Percentiles rank a stretch among this genome's conserved stretches.
phyloP scores from a whole-genome alignment of 2,329 filamentous ascomycete genomes.

The Alternaria ethzedia region DNA sequence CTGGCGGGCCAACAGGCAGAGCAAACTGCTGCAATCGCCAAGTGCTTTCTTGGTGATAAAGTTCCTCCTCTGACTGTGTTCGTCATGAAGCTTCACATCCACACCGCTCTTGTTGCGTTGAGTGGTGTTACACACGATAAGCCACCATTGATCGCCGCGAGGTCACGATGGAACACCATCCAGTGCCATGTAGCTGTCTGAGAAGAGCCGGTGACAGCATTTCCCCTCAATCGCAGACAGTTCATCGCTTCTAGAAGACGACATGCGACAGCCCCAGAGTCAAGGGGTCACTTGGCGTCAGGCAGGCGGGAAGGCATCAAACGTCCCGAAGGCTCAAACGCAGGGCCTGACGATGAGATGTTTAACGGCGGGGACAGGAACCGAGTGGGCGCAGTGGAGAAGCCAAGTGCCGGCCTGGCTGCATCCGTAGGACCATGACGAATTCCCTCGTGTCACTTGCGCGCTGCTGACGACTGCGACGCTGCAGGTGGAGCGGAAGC shows the following conservation, averaged over 20 bases:
- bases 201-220: background rate
- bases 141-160: conserved; percentile 9
- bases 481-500: background rate
- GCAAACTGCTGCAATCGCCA: conserved; percentile 12
- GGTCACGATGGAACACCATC: conserved; percentile 5
- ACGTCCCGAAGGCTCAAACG: conserved; percentile 30
- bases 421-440: conserved; percentile 11
- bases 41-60: background rate
- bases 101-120: conserved; percentile 27
- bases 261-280: conserved; percentile 26
- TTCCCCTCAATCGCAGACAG: conserved; percentile 2
- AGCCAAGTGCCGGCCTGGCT: conserved; percentile 13
- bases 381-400: conserved; percentile 12
- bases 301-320: conserved; percentile 31
- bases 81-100: conserved; percentile 16
- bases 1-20: conserved; percentile 25
- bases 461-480: background rate
- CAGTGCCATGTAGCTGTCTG: background rate
- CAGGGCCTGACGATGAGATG: conserved; percentile 23
- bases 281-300: conserved; percentile 35
- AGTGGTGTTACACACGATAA: conserved; percentile 22
- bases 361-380: conserved; percentile 20
- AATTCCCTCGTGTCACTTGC: conserved; percentile 3
- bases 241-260: conserved; percentile 8
- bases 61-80: conserved; percentile 2